Evolutionary conservation across 1,139 yeast genomes (phyloP).

Genomic region (Yarrowia galli): DNA sequence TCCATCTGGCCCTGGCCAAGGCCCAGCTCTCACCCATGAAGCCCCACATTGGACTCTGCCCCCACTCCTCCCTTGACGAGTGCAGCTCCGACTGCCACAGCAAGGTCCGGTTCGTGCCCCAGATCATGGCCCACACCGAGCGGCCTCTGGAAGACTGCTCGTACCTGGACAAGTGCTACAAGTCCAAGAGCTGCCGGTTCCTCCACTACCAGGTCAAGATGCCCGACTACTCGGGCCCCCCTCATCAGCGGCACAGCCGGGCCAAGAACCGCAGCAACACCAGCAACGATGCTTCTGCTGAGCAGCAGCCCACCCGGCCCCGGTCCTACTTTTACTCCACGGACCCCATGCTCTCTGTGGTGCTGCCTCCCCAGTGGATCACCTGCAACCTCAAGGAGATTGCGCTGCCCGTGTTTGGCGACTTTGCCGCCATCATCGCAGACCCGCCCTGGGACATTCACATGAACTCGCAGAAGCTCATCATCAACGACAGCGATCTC

Average conservation of each 20-base stretch:
- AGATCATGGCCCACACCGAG: slow-evolving; percentile 61
- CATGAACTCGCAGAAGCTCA: slow-evolving; percentile 44
- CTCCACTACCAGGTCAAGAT: slow-evolving; percentile 70
- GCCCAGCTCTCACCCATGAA: slow-evolving; percentile 36
- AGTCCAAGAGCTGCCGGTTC: slow-evolving; percentile 78
- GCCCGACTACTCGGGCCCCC: slow-evolving; percentile 42
- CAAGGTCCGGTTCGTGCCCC: slow-evolving; percentile 51
- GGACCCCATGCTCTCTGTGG: slow-evolving; percentile 17
- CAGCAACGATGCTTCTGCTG: neutral
- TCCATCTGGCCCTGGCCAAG: slow-evolving; percentile 26
- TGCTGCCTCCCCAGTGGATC: slow-evolving; percentile 80
- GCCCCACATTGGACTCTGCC: slow-evolving; percentile 32
- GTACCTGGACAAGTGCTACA: slow-evolving; percentile 91
- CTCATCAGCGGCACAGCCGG: neutral
- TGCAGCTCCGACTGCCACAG: slow-evolving; percentile 37
- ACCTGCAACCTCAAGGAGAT: slow-evolving; percentile 78
- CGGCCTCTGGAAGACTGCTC: slow-evolving; percentile 86
- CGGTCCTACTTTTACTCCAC: slow-evolving; percentile 6
- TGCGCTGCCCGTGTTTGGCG: slow-evolving; percentile 74
- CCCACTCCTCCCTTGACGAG: slow-evolving; percentile 3
- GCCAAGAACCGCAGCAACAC: neutral
- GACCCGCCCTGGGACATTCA: slow-evolving; percentile 64
- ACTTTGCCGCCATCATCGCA: slow-evolving; percentile 85
- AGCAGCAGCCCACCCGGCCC: neutral
- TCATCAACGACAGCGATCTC: slow-evolving; percentile 56